These are phyloP conservation scores for Nitzschia palea DNA, from an alignment of 108 stramenopile genomes.

Conservation along the genomic window DNA sequence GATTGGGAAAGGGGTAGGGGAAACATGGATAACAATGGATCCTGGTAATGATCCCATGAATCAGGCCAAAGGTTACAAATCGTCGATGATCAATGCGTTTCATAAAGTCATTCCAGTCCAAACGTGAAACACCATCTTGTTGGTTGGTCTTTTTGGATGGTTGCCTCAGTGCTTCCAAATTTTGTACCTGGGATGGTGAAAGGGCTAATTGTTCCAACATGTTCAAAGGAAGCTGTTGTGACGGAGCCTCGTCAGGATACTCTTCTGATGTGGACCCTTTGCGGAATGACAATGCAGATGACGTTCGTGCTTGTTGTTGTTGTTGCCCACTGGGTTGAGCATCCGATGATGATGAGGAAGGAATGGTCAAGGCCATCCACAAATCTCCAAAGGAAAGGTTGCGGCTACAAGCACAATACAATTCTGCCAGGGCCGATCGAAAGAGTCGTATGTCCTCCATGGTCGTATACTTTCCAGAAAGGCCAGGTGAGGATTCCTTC, in stretches of 20 bases:
- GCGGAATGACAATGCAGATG: too few species aligned
- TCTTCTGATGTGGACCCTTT: conserved; percentile 2
- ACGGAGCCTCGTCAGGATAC: neutral
- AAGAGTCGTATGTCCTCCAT: conserved; percentile 40
- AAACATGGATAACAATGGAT: conserved; percentile 82
- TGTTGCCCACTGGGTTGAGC: too few species aligned
- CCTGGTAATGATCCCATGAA: conserved; percentile 75
- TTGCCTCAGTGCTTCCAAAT: conserved; percentile 13
- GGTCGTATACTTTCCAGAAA: neutral
- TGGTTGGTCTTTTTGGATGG: neutral
- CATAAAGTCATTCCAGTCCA: conserved; percentile 68
- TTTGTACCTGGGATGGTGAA: conserved; percentile 20
- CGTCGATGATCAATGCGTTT: conserved; percentile 81
- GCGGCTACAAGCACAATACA: conserved; percentile 70
- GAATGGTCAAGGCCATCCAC: conserved; percentile 39
- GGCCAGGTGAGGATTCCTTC: conserved; percentile 9
- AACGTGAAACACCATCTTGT: neutral
- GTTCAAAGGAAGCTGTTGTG: neutral
- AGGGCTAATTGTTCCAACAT: conserved; percentile 4
- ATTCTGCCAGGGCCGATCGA: conserved; percentile 58
- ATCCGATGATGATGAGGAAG: too few species aligned
- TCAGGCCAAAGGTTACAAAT: conserved; percentile 83
- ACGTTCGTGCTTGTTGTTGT: too few species aligned
- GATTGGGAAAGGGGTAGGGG: conserved; percentile 26
- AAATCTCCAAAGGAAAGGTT: conserved; percentile 66